Evolutionary conservation across 1,139 yeast species (phyloP).

Genomic region (Candida sp.): DNA sequence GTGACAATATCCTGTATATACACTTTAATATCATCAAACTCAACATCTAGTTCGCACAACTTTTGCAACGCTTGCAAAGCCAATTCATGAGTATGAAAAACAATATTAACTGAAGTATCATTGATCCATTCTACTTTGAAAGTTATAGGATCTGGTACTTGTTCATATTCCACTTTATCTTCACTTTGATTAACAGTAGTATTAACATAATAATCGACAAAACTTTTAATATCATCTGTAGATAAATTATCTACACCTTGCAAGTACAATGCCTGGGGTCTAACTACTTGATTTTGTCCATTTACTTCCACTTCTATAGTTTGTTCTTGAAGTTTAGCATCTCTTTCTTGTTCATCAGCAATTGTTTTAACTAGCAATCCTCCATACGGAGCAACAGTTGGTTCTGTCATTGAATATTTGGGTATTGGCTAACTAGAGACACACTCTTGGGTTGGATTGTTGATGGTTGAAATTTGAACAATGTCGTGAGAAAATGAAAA

Average conservation of each 20-base stretch:
- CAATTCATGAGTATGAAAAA: conserved; percentile 44
- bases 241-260: conserved; percentile 69
- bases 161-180: conserved; percentile 15
- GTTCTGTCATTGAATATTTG: conserved; percentile 22
- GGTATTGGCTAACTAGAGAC: no score
- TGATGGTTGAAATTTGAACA: background rate
- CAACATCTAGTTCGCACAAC: conserved; percentile 12
- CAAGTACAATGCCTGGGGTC: conserved; percentile 52
- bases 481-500: no score
- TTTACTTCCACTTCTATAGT: conserved; percentile 31
- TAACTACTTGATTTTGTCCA: conserved; percentile 23
- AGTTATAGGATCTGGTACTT: conserved; percentile 22
- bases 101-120: conserved; percentile 56
- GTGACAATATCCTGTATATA: conserved; percentile 23
- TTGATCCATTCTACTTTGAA: conserved; percentile 69
- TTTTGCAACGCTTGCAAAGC: conserved; percentile 36
- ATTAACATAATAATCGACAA: conserved; percentile 49
- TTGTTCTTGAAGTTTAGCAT: conserved; percentile 28
- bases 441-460: background rate
- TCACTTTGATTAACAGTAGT: conserved; percentile 17
- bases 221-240: conserved; percentile 60
- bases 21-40: conserved; percentile 10
- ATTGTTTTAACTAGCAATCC: conserved; percentile 40
- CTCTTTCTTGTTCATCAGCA: conserved; percentile 35
- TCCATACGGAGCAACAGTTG: conserved; percentile 41